These are phyloP conservation scores for Zymoseptoria crescenta DNA, from an alignment of 2,329 filamentous ascomycete species.

Conservation along the genomic window DNA sequence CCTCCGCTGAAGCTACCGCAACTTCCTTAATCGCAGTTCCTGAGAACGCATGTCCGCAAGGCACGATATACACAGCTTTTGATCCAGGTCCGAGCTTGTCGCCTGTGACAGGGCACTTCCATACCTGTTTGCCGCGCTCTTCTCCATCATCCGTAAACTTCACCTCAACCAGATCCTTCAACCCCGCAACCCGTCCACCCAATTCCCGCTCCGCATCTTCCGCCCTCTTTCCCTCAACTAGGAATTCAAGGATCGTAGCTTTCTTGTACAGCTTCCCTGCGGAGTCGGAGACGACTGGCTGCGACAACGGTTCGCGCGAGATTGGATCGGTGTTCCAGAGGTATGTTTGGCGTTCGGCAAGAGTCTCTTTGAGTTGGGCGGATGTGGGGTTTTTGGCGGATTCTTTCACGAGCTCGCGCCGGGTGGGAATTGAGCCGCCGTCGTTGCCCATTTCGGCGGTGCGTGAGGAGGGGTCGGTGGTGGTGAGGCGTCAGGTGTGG, in stretches of 20 bases:
- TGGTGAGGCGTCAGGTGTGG: not conserved
- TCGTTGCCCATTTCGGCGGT: conserved; percentile 76
- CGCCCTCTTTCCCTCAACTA: conserved; percentile 48
- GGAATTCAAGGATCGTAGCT: conserved; percentile 69
- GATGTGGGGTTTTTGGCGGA: conserved; percentile 75
- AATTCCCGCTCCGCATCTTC: conserved; percentile 56
- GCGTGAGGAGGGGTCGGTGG: not conserved
- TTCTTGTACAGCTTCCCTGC: conserved; percentile 89
- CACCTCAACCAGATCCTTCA: conserved; percentile 82
- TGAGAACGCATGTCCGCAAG: conserved; percentile 90
- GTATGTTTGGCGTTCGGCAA: conserved; percentile 76
- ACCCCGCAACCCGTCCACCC: conserved; percentile 59
- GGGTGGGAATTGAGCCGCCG: conserved; percentile 87
- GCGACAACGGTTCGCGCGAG: conserved; percentile 65
- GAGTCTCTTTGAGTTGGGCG: conserved; percentile 80
- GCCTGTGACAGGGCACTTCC: conserved; percentile 79
- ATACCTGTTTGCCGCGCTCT: conserved; percentile 44
- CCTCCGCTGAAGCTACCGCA: conserved; percentile 28
- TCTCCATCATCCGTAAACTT: conserved; percentile 56
- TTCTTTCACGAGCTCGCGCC: conserved; percentile 91
- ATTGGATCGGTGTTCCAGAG: conserved; percentile 82
- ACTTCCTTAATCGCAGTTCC: conserved; percentile 65
- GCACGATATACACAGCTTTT: conserved; percentile 81
- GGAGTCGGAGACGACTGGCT: conserved; percentile 75
- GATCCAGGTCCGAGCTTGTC: conserved; percentile 74